Evolutionary conservation across 768 basidiomycete species (phyloP).

Genomic region (Naganishia onofrii): DNA sequence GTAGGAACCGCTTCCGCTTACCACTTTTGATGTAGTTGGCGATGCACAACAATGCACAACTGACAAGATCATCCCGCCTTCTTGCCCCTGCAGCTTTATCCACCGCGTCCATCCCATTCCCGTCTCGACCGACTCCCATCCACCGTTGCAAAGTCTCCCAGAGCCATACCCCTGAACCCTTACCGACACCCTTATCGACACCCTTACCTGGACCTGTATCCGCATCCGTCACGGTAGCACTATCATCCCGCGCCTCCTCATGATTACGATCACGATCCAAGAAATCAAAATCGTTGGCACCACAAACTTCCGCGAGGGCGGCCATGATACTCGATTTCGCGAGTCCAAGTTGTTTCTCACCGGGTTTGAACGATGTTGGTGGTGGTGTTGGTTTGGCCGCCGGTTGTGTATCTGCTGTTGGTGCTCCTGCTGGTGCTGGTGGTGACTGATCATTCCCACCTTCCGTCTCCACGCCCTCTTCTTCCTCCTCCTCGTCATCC

Average conservation of each 20-base stretch:
- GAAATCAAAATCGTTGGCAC: not conserved
- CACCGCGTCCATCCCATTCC: not conserved
- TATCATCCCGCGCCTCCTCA: too few relatives aligned
- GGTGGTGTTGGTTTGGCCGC: not conserved
- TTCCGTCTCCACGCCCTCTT: not conserved
- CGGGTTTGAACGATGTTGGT: not conserved
- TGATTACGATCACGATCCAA: not conserved
- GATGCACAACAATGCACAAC: conserved; percentile 12
- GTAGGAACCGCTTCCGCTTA: too few relatives aligned
- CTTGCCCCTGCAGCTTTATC: not conserved
- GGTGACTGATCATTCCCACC: not conserved
- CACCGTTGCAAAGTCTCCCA: not conserved
- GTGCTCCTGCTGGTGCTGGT: not conserved
- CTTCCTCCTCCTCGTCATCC: not conserved
- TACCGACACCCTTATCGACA: not conserved
- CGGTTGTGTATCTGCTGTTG: not conserved
- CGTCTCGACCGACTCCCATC: not conserved
- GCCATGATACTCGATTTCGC: conserved; percentile 17
- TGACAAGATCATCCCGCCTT: not conserved
- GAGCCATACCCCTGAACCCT: not conserved
- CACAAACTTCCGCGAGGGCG: conserved; percentile 9
- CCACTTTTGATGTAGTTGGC: conserved; percentile 7
- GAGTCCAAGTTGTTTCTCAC: not conserved
- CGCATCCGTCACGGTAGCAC: too few relatives aligned
- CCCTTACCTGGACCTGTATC: too few relatives aligned